Base-by-base conservation (phyloP, 768 basidiomycete genomes). In the Tylopilus cervinicoccineus region DNA sequence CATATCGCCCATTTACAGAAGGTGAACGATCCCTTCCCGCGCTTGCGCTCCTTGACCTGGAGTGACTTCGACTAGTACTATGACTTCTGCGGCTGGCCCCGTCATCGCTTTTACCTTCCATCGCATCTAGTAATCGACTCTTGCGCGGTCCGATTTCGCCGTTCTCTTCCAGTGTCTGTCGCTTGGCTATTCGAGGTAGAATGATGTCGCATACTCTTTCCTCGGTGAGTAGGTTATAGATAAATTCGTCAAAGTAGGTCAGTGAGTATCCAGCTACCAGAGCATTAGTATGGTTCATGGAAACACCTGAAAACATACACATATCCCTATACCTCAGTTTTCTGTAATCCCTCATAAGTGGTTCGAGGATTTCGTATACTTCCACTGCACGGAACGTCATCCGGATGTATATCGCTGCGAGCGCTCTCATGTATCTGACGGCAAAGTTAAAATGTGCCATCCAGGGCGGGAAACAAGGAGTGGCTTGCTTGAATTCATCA, bases 131-230 rank as follows among this genome's bases (percentile, higher is more conserved):
- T n/a, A 99, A 70, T 38, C 86, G 80, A 66, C 90, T 93, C 65
- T 88, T 82, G 14, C 95, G 74, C 4, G 89, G 87, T 0, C 84
- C 84, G 20, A 99, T 76, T 8, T 97, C 93, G 36, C 89, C 87
- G 17, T 83, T 89, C 63, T 99, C 95, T 72, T 98, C 96, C 22
- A 98, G 72, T 3, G 89, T 83, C 44, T 83, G 78, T 19, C 96
- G 80, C 71, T 88, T 93, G 9, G 83, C 80, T 52, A 97, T 69
- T 41, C 96, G 84, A 14, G 96, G 96, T 38, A 99, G 71, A 59
- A 98, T 97, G 59, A 92, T 89, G 70, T 98, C 96, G 68, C 95
- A 98, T 6, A 93, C 94, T 49, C 93, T 79, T 52, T 98, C 96
- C 62, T 95, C 86, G 5, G 77, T 81, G 27, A 98, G 71, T 10